Percentiles rank a stretch among this genome's conserved stretches.
phyloP scores from a whole-genome alignment of 2,329 filamentous ascomycete genomes.

The Neopestalotiopsis clavispora region DNA sequence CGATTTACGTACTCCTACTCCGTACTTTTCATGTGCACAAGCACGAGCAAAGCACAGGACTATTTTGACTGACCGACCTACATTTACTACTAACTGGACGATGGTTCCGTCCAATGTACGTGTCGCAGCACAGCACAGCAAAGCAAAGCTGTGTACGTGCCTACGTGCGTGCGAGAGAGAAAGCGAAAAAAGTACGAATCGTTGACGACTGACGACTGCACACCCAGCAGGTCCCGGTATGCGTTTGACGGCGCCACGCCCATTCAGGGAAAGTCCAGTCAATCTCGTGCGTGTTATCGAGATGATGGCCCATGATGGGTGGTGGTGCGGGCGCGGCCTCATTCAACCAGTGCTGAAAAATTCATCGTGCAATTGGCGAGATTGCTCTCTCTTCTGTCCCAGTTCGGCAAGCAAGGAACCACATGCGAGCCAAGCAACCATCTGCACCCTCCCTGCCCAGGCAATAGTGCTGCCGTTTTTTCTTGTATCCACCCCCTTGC shows the following conservation, averaged over 20 bases:
- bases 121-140: not conserved
- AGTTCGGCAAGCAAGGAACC: constrained; percentile 25
- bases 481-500: constrained; percentile 22
- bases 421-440: constrained; percentile 8
- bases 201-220: not conserved
- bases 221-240: not conserved
- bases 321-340: constrained; percentile 26
- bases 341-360: constrained; percentile 23
- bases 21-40: not conserved
- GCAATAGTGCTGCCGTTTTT: not conserved
- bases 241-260: constrained; percentile 11
- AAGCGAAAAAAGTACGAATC: not conserved
- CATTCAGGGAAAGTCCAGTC: constrained; percentile 14
- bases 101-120: not conserved
- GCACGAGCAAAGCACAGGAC: not conserved
- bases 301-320: constrained; percentile 15
- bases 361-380: constrained; percentile 29
- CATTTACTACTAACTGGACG: not conserved
- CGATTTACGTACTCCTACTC: too few relatives aligned
- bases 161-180: not conserved
- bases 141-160: not conserved
- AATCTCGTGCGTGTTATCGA: constrained; percentile 9
- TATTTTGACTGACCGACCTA: not conserved
- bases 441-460: not conserved
- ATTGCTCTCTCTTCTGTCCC: constrained; percentile 27